Base-by-base conservation (phyloP, 805 yeast species). In the Torulaspora franciscae region DNA sequence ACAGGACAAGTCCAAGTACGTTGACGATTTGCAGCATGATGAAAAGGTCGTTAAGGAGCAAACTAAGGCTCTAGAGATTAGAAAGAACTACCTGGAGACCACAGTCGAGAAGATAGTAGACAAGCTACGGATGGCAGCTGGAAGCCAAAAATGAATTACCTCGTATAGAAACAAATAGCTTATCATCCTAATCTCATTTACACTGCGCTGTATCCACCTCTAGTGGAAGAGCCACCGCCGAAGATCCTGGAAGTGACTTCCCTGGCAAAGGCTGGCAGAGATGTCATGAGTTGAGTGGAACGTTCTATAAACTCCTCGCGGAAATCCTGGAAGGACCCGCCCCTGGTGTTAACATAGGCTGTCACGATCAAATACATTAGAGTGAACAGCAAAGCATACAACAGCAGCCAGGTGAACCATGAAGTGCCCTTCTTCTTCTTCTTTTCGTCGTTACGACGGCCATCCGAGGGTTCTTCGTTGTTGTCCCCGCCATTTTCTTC, bases 181-280 rank as follows among this genome's bases (percentile, higher is more conserved):
- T 19, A 39, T 24, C 35, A 19, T 23, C 37, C 22, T 13, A 30
- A 7, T 26, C 15, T 32, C n/a, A 10, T 28, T 34, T 29, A 41
- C 19, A 93, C 95, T 28, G 97, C 98, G 60, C 95, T 82, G 64
- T 93, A 91, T 14, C 96, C 98, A 23, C 95, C 95, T 62, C 96
- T 76, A 56, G 56, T 57, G 11, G 58, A 28, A 37, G 76, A 68
- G 22, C 61, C 46, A 17, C 80, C 75, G 6, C 90, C 83, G 42
- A 82, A 72, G 27, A 90, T 63, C 56, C 77, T 87, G 40, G 76
- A 77, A 33, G 79, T 68, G 3, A 90, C 73, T 65, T 90, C 96
- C 50, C 70, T 74, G 35, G 77, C 53, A 49, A 90, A 81, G 10
- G 75, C 75, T 5, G 93, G 93, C 40, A 82, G 64, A 1, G 81